A percentile compares a stretch with the other conserved stretches of the same genome.
Conservation (phyloP, 148 eudicot species). For the Cornus controversa region DNA sequence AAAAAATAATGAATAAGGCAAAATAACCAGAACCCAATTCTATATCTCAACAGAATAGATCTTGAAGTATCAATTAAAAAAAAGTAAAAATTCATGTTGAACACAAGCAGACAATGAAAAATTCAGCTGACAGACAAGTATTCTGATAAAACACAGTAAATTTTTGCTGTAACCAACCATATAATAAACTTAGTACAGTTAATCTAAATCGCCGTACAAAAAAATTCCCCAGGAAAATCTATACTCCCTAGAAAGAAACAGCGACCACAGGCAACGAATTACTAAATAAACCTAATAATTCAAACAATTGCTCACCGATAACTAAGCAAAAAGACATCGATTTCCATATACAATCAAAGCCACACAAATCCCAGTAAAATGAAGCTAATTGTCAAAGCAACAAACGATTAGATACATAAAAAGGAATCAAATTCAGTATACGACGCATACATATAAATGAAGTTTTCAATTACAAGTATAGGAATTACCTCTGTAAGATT, state of each 20-base stretch:
- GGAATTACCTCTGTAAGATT: not conserved
- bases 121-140: not conserved
- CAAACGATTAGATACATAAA: not conserved
- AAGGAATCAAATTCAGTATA: not conserved
- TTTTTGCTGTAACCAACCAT: too few relatives aligned
- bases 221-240: not conserved
- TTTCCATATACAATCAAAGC: not conserved
- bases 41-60: conserved; percentile 4
- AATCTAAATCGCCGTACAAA: not conserved
- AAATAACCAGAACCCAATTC: not conserved
- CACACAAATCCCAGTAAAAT: not conserved
- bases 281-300: not conserved
- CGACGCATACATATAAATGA: not conserved
- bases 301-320: not conserved
- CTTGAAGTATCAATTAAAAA: not conserved
- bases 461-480: not conserved
- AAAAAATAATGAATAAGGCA: not conserved
- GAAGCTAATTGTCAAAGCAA: not conserved
- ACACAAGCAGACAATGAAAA: not conserved
- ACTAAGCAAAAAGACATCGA: not conserved
- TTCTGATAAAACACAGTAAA: too few relatives aligned
- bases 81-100: not conserved
- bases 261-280: not conserved
- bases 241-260: not conserved
- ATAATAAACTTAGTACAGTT: too few relatives aligned